Base-by-base conservation (phyloP, 2,329 filamentous ascomycete genomes). In the Colletotrichum lini region DNA sequence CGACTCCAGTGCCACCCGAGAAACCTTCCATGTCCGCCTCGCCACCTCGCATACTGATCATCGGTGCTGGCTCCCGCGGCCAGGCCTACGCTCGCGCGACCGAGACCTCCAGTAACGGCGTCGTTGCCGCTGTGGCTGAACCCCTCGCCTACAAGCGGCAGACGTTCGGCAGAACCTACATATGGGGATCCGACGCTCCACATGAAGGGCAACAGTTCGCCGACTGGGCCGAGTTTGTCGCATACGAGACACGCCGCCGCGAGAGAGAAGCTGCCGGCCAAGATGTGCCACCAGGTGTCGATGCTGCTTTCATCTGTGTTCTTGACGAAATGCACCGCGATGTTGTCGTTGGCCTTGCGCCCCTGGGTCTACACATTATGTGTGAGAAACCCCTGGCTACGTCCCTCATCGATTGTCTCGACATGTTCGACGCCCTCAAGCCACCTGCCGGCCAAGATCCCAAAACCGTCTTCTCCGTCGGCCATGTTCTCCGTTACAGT, bases 311-410 rank as follows among this genome's bases (percentile, higher is more conserved):
- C 74, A 84, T 90, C 21, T 90, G 88, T 80, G 94, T 97, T 2
- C 86, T 96, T 12, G 96, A 99, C 80, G 93, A 97, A 81, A 92
- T 94, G 83, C 96, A 99, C 81, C 91, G 91, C 60, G 92, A 95
- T 67, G 94, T 96, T 58, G 88, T 98, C 26, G 87, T 92, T 53
- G 93, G 90, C 1, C 86, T 98, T 63, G 92, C 93, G 1, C 89
- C 89, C 15, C 82, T 91, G 84, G 79, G 88, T 2, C 83, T 98
- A 58, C 95, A 98, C 80, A 90, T 98, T 74, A 93, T 98, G 86
- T 97, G 95, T 80, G 96, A 99, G 85, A 99, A 99, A 83, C 96
- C 96, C 2, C 84, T 99, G 65, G 94, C 95, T 0, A 94, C 94
- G 26, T 92, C 89, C 0, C 84, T 98, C 38, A 81, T 87, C 21